Evolutionary conservation across 768 basidiomycete species (phyloP), one percentile per base, ranked within the genome.

Genomic region (Coprinopsis sp.): DNA sequence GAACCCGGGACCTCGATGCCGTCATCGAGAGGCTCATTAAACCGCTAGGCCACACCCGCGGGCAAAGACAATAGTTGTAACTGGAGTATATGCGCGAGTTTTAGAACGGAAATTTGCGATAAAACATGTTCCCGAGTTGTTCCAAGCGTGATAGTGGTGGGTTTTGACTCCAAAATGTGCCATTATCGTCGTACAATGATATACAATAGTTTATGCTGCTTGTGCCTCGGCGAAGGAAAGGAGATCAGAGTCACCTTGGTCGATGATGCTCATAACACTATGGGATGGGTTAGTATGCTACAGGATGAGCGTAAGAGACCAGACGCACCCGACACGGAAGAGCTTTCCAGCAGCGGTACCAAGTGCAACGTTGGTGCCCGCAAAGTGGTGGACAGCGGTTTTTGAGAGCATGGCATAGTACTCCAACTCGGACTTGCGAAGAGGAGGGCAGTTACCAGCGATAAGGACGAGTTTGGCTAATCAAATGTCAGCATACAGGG

Each of bases 331-430:
- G 51, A 98, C 95, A 57, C 94, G 92, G 90, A 97, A 99, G 57
- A 98, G 84, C 74, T 94, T 95, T 67, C 96, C 96, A 50, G 96
- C 94, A 68, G 96, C 96, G 41, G 96, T 99, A 49, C 96, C 96
- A 54, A 99, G 87, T 50, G 95, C 90, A 58, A 98, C 92, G 66
- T 99, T 99, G 54, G 93, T 93, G 54, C 96, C 96, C 54, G 83
- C 77, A 68, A 96, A 99, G 76, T 98, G 94, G 74, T 98, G 96
- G 47, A 98, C 95, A 48, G 89, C 83, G 48, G 95, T 98, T 79
- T 99, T 99, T 57, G 93, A 96, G 66, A 99, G 79, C 94, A 96
- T 96, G 73, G 93, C 96, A 66, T 98, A 99, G 79, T 98, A 99
- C 77, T 99, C 96, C 50, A 99, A 79, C 78, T 99, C 96, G 51